Evolutionary conservation across 139 green algal genomes (phyloP).

Genomic region (Chlamydomonas urium): DNA sequence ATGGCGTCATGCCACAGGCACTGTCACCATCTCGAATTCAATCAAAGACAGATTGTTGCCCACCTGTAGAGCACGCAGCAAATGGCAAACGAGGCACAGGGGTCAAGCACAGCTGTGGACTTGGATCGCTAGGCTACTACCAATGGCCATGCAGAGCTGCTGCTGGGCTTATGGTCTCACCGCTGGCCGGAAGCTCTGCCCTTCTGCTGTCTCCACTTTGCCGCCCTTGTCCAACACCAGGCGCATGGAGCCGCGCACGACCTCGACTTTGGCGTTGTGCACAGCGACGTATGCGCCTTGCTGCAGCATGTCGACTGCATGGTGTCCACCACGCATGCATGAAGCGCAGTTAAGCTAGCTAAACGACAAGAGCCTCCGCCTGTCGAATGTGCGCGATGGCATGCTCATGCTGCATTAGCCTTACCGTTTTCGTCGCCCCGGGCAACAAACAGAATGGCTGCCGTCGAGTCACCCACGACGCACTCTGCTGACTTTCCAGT

Average conservation of each 20-base stretch:
- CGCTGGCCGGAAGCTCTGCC: slow-evolving; percentile 54
- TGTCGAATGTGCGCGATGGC: too few species aligned
- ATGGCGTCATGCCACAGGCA: too few species aligned
- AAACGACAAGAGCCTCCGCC: too few species aligned
- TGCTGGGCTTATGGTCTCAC: slow-evolving; percentile 22
- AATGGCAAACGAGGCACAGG: neutral
- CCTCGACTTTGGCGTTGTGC: slow-evolving; percentile 86
- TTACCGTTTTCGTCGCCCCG: slow-evolving; percentile 80
- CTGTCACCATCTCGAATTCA: slow-evolving; percentile 80
- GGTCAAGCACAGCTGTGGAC: neutral
- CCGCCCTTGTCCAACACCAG: slow-evolving; percentile 75
- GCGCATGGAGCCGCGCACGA: slow-evolving; percentile 85
- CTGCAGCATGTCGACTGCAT: slow-evolving; percentile 72
- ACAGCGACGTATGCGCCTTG: slow-evolving; percentile 64
- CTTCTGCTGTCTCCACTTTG: slow-evolving; percentile 55
- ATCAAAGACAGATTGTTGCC: slow-evolving; percentile 87
- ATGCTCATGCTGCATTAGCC: too few species aligned
- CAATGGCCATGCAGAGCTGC: neutral
- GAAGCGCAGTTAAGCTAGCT: too few species aligned
- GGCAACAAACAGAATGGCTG: slow-evolving; percentile 75
- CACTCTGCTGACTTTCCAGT: slow-evolving; percentile 73
- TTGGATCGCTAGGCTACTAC: neutral
- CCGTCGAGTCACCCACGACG: slow-evolving; percentile 81
- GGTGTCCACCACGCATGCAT: too few species aligned
- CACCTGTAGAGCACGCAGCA: slow-evolving; percentile 32